Conservation (phyloP, 441 rosid genomes). For the Corymbia calophylla region DNA sequence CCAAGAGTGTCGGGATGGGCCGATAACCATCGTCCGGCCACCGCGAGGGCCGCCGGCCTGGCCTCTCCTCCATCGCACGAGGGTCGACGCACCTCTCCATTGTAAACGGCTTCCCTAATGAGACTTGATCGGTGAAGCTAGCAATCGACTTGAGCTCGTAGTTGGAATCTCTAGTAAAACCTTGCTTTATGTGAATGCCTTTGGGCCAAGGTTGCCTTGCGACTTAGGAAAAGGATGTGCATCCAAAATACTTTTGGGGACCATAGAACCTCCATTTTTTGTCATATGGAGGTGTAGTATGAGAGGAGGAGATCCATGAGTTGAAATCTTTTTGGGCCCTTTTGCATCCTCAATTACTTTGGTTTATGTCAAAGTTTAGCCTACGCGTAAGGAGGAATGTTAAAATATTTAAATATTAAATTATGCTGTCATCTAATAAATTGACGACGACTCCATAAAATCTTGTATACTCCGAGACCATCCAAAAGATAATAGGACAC, state of each 20-base stretch:
- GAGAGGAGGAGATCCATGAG: fast-evolving
- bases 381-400: fast-evolving
- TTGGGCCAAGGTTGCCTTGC: background rate
- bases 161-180: background rate
- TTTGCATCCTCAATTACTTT: background rate
- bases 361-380: background rate
- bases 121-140: background rate
- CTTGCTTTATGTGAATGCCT: background rate
- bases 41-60: background rate
- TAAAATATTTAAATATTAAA: background rate
- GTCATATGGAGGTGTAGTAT: background rate
- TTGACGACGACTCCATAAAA: too few relatives aligned
- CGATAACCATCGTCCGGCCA: background rate
- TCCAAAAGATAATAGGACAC: too few relatives aligned
- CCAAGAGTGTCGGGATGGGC: background rate
- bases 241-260: background rate
- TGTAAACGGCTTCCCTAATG: background rate
- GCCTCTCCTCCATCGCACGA: background rate
- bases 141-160: background rate
- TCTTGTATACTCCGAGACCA: background rate
- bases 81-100: background rate
- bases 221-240: background rate
- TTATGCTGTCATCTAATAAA: fast-evolving
- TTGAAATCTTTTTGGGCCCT: background rate
- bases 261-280: fast-evolving